Evolutionary conservation across 2,329 filamentous ascomycete genomes (phyloP), one percentile per base, ranked within the genome.

Genomic region (Phaeophleospora eucalypticola): DNA sequence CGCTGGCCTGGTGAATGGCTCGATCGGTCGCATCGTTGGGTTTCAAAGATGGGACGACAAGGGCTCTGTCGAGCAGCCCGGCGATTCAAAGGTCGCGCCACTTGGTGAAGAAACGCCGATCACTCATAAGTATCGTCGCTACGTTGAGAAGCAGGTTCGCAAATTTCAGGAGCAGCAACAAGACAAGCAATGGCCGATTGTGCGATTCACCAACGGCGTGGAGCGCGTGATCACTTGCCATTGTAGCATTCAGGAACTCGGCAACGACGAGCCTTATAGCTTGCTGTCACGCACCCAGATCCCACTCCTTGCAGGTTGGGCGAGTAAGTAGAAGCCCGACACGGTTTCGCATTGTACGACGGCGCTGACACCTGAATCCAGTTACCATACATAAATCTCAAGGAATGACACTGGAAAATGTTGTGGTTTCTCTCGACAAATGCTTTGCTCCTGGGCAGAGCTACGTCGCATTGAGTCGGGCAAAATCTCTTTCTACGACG

Each of bases 321-420:
- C 82, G 0, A 73, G 24, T 29, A 29, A 29, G 24, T 29, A 7
- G 24, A 29, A n/a, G n/a, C n/a, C n/a, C n/a, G n/a, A n/a, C n/a
- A n/a, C n/a, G n/a, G n/a, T n/a, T n/a, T n/a, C n/a, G n/a, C n/a
- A n/a, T n/a, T n/a, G n/a, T n/a, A n/a, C n/a, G n/a, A n/a, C n/a
- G 6, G 24, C 12, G 24, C 24, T 29, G 12, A 29, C 24, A 29
- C n/a, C n/a, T 29, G 24, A 12, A 7, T 12, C 7, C 12, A 29
- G 24, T 83, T 54, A 83, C 75, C 0, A 75, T 82, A 2, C 81
- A 85, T 59, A 83, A 81, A 59, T 72, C 73, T 2, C 78, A 83
- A 64, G 79, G 80, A 2, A 76, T 82, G 69, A 83, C 80, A 1
- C 65, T 85, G 2, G 74, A 82, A 17, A 71, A 72, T 2, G 78